Conservation (phyloP, 805 yeast species). For the Kuraishia borneana region DNA sequence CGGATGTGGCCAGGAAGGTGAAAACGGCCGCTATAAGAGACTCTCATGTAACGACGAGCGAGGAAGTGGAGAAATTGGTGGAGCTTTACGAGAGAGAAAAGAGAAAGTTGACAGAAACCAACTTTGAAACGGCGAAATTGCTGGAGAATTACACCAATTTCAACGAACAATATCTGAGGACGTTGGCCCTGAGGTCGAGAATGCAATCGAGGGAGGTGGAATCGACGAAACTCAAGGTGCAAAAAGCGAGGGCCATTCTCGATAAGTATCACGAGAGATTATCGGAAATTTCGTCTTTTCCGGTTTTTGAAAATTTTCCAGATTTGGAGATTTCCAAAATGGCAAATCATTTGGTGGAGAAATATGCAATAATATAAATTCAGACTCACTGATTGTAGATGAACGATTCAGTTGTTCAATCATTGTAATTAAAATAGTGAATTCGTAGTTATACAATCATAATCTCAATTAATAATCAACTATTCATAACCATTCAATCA, state of each 20-base stretch:
- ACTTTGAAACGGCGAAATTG: constrained; percentile 7
- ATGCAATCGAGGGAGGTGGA: background rate
- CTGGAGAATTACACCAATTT: constrained; percentile 13
- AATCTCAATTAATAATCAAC: too few species aligned
- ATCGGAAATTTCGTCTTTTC: too few species aligned
- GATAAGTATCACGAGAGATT: background rate
- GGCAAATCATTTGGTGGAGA: constrained; percentile 1
- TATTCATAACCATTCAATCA: too few species aligned
- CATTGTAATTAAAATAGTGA: too few species aligned
- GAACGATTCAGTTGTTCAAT: too few species aligned
- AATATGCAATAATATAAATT: too few species aligned
- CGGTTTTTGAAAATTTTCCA: too few species aligned
- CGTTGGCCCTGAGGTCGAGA: constrained; percentile 6
- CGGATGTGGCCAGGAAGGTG: constrained; percentile 64
- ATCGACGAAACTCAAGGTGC: too few species aligned
- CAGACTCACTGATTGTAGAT: too few species aligned
- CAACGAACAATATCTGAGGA: constrained; percentile 14
- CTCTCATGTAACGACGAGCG: constrained; percentile 23
- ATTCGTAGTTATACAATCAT: too few species aligned
- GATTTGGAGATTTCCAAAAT: too few species aligned
- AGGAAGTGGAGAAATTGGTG: constrained; percentile 21
- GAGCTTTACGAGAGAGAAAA: constrained; percentile 15
- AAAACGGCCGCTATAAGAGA: constrained; percentile 47
- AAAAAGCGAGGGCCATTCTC: background rate
- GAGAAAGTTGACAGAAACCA: constrained; percentile 8